These are phyloP conservation scores for Didymella sp. DNA, from an alignment of 2,329 filamentous ascomycete species.

Conservation along the genomic window DNA sequence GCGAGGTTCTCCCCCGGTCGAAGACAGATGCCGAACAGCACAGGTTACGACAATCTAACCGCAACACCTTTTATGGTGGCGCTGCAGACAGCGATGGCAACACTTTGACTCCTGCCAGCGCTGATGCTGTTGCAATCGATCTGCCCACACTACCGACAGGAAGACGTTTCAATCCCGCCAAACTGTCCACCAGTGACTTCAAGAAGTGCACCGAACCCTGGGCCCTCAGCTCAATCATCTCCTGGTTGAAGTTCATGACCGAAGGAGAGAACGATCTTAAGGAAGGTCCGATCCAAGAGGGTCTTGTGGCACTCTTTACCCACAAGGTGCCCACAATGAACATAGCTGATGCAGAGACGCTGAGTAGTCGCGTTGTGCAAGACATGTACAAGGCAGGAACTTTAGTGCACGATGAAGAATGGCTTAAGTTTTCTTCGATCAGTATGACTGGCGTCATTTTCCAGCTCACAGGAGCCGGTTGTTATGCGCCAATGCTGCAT, in stretches of 20 bases:
- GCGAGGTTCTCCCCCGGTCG: conserved; percentile 83
- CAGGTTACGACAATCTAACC: conserved; percentile 51
- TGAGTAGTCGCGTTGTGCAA: conserved; percentile 78
- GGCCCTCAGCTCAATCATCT: conserved; percentile 86
- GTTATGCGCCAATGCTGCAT: conserved; percentile 87
- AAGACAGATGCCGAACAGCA: conserved; percentile 87
- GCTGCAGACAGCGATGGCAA: conserved; percentile 55
- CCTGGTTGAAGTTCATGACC: conserved; percentile 87
- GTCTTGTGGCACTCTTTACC: conserved; percentile 86
- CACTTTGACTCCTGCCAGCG: conserved; percentile 61
- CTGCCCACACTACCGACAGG: conserved; percentile 82
- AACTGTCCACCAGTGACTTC: conserved; percentile 81
- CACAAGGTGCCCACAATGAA: conserved; percentile 98
- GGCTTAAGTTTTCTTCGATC: conserved; percentile 88
- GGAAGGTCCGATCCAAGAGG: conserved; percentile 83
- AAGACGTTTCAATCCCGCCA: conserved; percentile 83
- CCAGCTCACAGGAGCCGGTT: conserved; percentile 89
- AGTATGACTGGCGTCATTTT: conserved; percentile 88
- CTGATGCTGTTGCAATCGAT: conserved; percentile 71
- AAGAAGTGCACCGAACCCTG: conserved; percentile 87
- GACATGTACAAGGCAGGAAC: conserved; percentile 81
- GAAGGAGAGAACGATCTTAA: conserved; percentile 90
- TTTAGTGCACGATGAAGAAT: conserved; percentile 89
- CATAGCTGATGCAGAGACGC: conserved; percentile 89
- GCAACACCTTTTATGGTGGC: conserved; percentile 46